Evolutionary conservation across 2,329 filamentous ascomycete species (phyloP).

Genomic region (Coleophoma cylindrospora): DNA sequence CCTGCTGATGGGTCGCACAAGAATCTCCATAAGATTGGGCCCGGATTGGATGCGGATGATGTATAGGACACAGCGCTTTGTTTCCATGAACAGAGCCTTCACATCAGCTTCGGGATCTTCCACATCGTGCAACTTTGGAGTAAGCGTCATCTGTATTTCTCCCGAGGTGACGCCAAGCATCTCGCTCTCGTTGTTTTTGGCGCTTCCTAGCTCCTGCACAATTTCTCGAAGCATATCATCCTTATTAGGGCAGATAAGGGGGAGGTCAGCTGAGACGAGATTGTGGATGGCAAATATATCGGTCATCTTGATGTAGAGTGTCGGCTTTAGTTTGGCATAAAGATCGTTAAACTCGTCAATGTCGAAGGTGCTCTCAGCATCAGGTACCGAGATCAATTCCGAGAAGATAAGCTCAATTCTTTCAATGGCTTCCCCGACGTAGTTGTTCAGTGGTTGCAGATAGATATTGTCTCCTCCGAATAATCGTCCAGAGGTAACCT

Average conservation of each 20-base stretch:
- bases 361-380: conserved; percentile 89
- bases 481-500: conserved; percentile 80
- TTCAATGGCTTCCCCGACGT: conserved; percentile 79
- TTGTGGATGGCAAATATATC: conserved; percentile 97
- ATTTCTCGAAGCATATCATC: conserved; percentile 91
- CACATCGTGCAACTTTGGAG: conserved; percentile 81
- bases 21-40: conserved; percentile 86
- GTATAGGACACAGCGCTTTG: conserved; percentile 93
- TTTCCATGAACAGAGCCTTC: conserved; percentile 95
- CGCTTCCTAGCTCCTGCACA: conserved; percentile 88
- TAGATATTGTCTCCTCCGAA: conserved; percentile 96
- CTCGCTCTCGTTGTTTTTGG: conserved; percentile 94
- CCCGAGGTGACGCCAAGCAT: conserved; percentile 75
- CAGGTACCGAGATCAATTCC: conserved; percentile 74
- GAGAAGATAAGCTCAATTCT: conserved; percentile 71
- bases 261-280: conserved; percentile 74
- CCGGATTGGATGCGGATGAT: conserved; percentile 96
- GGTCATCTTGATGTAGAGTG: conserved; percentile 97
- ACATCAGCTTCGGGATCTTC: conserved; percentile 91
- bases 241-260: conserved; percentile 68
- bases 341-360: conserved; percentile 99
- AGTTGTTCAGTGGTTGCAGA: conserved; percentile 89
- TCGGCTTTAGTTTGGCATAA: conserved; percentile 93
- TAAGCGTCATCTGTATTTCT: conserved; percentile 87
- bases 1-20: conserved; percentile 79